A percentile compares a stretch with the other conserved stretches of the same genome.
phyloP scores from a whole-genome alignment of 306 rosid genomes.

The Corylus americana region DNA sequence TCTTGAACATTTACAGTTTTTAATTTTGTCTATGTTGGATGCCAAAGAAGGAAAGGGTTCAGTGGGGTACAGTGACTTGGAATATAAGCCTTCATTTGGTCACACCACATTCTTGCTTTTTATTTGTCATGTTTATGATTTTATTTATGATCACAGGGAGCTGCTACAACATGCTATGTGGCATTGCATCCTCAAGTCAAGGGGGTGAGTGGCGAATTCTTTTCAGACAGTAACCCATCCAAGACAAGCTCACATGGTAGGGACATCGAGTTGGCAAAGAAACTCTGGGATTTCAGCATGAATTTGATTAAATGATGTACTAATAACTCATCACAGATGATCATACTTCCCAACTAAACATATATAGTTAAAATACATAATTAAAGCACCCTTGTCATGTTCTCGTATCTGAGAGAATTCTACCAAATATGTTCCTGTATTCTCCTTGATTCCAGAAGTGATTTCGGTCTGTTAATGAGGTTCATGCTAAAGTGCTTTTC shows the following conservation, averaged over 20 bases:
- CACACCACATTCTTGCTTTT: not conserved
- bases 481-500: not conserved
- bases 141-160: conserved; percentile 53
- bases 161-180: conserved; percentile 84
- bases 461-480: not conserved
- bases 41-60: not conserved
- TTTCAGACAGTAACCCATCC: conserved; percentile 51
- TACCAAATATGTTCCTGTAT: no score
- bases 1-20: not conserved
- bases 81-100: not conserved
- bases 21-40: not conserved
- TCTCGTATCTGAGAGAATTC: not conserved
- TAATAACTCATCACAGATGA: not conserved
- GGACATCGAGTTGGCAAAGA: conserved; percentile 62
- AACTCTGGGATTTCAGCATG: conserved; percentile 77
- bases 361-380: not conserved
- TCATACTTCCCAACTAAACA: not conserved
- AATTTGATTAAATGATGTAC: conserved; percentile 30
- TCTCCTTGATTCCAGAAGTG: not conserved
- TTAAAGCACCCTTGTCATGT: not conserved
- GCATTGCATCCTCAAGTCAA: conserved; percentile 69
- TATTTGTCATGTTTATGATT: conserved; percentile 12
- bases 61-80: not conserved
- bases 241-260: conserved; percentile 47
- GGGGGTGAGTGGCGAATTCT: conserved; percentile 68